Evolutionary conservation across 805 yeast genomes (phyloP).

Genomic region (Candida nemodendra): DNA sequence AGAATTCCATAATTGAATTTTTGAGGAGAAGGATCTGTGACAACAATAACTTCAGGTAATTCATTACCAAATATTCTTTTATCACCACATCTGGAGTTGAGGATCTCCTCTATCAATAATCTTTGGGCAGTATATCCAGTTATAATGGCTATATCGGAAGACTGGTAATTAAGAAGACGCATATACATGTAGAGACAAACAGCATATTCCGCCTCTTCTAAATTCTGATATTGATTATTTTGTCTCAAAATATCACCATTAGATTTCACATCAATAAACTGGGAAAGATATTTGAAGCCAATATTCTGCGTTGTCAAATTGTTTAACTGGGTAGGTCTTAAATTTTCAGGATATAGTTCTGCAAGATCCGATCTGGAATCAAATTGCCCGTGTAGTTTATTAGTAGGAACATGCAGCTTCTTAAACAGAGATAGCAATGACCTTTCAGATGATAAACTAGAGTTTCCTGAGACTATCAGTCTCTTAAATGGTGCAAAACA

Average conservation of each 20-base stretch:
- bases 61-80: constrained; percentile 23
- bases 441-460: neutral
- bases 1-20: constrained; percentile 33
- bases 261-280: constrained; percentile 35
- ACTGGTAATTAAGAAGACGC: constrained; percentile 43
- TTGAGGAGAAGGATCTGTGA: constrained; percentile 30
- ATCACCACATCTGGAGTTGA: constrained; percentile 29
- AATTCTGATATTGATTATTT: constrained; percentile 34
- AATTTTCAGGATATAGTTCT: neutral
- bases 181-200: constrained; percentile 46
- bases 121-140: constrained; percentile 42
- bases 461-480: constrained; percentile 37
- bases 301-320: constrained; percentile 13
- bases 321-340: neutral
- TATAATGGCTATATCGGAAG: constrained; percentile 38
- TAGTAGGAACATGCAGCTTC: neutral
- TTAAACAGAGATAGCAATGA: constrained; percentile 5
- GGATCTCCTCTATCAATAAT: constrained; percentile 41
- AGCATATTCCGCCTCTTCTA: constrained; percentile 49
- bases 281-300: constrained; percentile 34
- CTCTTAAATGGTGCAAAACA: constrained; percentile 20
- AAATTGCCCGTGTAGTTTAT: constrained; percentile 5
- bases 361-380: neutral
- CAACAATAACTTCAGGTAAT: constrained; percentile 17
- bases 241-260: constrained; percentile 30